Evolutionary conservation across 106 monocot genomes (phyloP), one percentile per base, ranked within the genome.

Genomic region (Amphibolis antarctica): DNA sequence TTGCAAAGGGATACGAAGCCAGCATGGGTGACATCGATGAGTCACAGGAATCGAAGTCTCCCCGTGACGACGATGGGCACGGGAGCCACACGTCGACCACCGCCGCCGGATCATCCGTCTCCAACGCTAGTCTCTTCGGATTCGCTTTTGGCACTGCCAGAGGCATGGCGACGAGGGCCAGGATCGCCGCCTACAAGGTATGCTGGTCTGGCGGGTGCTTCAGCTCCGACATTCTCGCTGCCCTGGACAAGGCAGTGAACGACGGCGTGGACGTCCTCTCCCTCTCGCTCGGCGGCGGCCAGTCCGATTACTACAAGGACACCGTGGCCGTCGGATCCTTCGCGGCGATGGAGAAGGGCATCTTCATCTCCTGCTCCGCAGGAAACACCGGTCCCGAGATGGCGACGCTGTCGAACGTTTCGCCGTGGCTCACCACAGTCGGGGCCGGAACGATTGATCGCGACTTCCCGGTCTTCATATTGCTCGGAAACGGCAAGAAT

Each of bases 351-450:
- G 87, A 88, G 78, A 78, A 57, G 64, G 91, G 98, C 15, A 77
- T 99, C 10, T 59, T 99, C 31, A 82, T 91, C 22, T 99, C 98
- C 17, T 91, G 85, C 79, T 99, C 98, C 1, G 98, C 98, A 3
- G 98, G 98, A 0, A 99, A 99, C 53, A 73, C 87, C 18, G 98
- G 98, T 12, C 98, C 98, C 0, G 74, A 65, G 5, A 21, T 72
- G 0, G 68, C 82, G 12, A 81, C 80, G 4, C 78, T 99, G 48
- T 88, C 91, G 31, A 99, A 99, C 70, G 74, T 78, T 17, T 87
- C 98, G 17, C 98, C 98, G 9, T 99, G 98, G 98, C 85, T 99
- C 75, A 85, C 91, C 36, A 99, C 98, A 17, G 85, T 99, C 30
- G 98, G 98, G 0, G 98, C 91, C 12, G 98, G 98, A 0, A 99